Evolutionary conservation across 768 basidiomycete genomes (phyloP), one percentile per base, ranked within the genome.

Genomic region (Collybia mongolica): DNA sequence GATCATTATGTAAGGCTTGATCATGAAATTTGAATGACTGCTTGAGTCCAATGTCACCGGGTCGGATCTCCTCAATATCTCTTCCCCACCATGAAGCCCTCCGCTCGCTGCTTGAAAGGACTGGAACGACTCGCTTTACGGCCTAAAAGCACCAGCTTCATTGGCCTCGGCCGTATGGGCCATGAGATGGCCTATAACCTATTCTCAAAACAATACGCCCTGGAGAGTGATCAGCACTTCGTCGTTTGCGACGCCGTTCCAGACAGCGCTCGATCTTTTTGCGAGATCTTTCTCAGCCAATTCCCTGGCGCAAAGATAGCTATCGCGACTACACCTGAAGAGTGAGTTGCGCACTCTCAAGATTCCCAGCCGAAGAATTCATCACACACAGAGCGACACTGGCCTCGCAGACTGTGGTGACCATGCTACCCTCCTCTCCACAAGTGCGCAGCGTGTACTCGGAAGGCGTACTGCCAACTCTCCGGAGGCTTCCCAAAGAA

Each of bases 361-460:
- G 26, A 41, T 51, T 36, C 49, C 53, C 43, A 38, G 50, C 17
- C 43, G 50, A 53, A 37, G 49, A 54, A 56, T 47, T 54, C 49
- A 51, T 42, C 59, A 51, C 43, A 36, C 44, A 32, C 56, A 91
- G 90, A 57, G 88, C 88, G 5, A 73, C 82, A n/a, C 56, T 73
- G 7, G 71, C 77, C 19, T 87, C 88, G 15, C 67, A 73, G 40
- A 86, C 81, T 7, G 75, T 97, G 40, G 65, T 98, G 45, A 95
- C 93, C 5, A 94, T 96, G 92, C 76, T 98, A 1, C 94, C 94
- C 0, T 94, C 93, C 0, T 90, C 92, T 6, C 90, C 92, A 0
- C 88, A 98, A 56, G 93, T 97, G 37, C 73, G 81, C 45, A 69
- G 75, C 44, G 93, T 94, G 8, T 96, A 94, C 65, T 67, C 67